Evolutionary conservation across 805 yeast genomes (phyloP), one percentile per base, ranked within the genome.

Genomic region (Suhomyces sp.): DNA sequence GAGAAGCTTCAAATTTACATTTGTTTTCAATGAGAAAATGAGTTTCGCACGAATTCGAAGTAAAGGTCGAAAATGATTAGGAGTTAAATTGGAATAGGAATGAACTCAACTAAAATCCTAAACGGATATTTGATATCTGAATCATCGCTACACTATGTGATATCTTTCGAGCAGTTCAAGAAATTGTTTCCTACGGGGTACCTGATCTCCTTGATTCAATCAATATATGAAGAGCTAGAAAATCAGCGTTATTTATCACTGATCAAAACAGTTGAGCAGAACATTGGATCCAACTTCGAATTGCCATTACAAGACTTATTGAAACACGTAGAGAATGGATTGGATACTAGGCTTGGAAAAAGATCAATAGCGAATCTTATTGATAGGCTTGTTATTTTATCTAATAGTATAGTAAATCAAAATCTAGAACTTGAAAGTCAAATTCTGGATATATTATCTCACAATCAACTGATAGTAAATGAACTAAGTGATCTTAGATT

Each of bases 401-500:
- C 65, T n/a, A 45, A 57, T 1, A 59, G 68, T 0, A 25, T 76
- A 6, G 67, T 59, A 4, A 44, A 54, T 0, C 73, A 71, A 31
- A 48, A 59, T 4, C 39, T 49, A 2, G 27, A 44, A 4, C 31
- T 66, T 1, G 64, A 70, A 45, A 31, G 27, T 5, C 35, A 58
- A 19, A 46, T 61, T 3, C 52, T 49, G 9, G 51, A 67, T 12
- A 29, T 51, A 4, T 37, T 31, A 5, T 37, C 44, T 41, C 29
- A 22, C n/a, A 41, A 41, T 20, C 44, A 21, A 20, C 25, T 41
- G 29, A 29, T 55, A 9, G 61, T 72, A 2, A 65, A 63, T 20
- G 55, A 57, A 9, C 53, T 71, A 37, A 62, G 63, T 48, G 74
- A 68, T 29, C 48, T 72, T 24, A 51, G 63, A 51, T 60, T 60